These are phyloP conservation scores for Lithocarpus polystachyus DNA, from an alignment of 306 rosid species.

Conservation along the genomic window DNA sequence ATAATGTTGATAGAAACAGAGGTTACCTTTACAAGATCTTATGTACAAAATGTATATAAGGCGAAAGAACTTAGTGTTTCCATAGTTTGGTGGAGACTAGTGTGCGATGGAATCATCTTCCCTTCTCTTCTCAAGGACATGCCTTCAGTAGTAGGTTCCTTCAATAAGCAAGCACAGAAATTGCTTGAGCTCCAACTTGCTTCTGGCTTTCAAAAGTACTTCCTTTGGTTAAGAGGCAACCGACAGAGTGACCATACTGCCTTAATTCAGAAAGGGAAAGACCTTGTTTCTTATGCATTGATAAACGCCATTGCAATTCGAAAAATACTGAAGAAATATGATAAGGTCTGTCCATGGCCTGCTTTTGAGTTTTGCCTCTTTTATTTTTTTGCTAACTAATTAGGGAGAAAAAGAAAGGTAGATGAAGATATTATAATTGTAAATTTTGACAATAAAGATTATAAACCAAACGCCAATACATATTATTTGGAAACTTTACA, in stretches of 20 bases:
- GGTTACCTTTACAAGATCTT: not conserved
- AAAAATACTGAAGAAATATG: conserved; percentile 89
- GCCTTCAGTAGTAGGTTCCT: conserved; percentile 75
- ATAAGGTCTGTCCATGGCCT: conserved; percentile 49
- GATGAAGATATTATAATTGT: too few relatives aligned
- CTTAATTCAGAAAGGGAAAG: conserved; percentile 73
- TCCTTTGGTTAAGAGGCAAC: conserved; percentile 68
- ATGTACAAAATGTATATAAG: not conserved
- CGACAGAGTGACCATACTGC: conserved; percentile 37
- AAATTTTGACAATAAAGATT: too few relatives aligned
- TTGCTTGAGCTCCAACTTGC: conserved; percentile 74
- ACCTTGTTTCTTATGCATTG: conserved; percentile 82
- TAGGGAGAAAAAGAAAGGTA: too few relatives aligned
- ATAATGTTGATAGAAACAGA: not conserved
- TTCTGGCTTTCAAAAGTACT: conserved; percentile 78
- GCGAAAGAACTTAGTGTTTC: not conserved
- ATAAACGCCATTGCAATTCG: conserved; percentile 79
- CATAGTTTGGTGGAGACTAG: conserved; percentile 36
- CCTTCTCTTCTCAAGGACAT: conserved; percentile 88
- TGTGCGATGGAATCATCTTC: conserved; percentile 91
- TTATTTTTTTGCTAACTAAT: too few relatives aligned
- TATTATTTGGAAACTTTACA: not conserved
- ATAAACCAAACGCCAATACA: not conserved
- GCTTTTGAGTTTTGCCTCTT: not conserved
- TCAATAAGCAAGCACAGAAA: conserved; percentile 81